These are phyloP conservation scores for Linnemannia elongata DNA, from an alignment of 192 early-diverging fungal species.

Conservation along the genomic window DNA sequence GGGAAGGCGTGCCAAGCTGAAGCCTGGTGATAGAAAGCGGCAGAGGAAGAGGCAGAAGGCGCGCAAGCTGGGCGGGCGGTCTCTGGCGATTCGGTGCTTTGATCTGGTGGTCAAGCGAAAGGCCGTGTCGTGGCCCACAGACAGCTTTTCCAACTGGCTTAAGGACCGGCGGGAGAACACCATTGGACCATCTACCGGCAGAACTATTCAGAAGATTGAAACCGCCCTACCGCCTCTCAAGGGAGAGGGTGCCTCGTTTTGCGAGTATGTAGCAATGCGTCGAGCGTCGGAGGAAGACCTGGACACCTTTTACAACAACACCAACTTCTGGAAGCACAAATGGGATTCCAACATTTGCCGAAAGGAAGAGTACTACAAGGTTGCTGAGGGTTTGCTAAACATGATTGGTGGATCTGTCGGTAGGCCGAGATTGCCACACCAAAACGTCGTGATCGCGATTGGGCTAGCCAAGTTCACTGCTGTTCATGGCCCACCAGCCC, in stretches of 20 bases:
- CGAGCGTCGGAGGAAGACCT: not conserved
- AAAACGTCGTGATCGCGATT: constrained; percentile 4
- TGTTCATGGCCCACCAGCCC: not conserved
- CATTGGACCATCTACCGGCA: not conserved
- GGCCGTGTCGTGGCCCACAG: not conserved
- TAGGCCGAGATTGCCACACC: not conserved
- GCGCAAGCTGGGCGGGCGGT: not conserved
- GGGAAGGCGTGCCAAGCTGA: constrained; percentile 3
- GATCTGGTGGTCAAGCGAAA: constrained; percentile 16
- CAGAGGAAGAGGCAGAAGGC: constrained; percentile 3
- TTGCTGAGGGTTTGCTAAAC: constrained; percentile 3
- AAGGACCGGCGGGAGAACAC: constrained; percentile 3
- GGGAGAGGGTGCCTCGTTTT: not conserved
- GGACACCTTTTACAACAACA: constrained; percentile 14
- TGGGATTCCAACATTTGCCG: not conserved
- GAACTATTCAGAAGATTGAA: constrained; percentile 5
- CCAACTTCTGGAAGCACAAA: constrained; percentile 12
- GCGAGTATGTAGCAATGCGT: constrained; percentile 7
- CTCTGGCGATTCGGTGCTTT: constrained; percentile 7
- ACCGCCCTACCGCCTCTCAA: constrained; percentile 2
- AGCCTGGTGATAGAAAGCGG: not conserved
- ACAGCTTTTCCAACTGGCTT: constrained; percentile 16
- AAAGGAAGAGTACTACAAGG: constrained; percentile 8
- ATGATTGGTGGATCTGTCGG: constrained; percentile 16
- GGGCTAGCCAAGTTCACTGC: constrained; percentile 15